A percentile compares a stretch with the other conserved stretches of the same genome.
Evolutionary conservation across 805 yeast species (phyloP).

Genomic region (Yamadazyma tumulicola): DNA sequence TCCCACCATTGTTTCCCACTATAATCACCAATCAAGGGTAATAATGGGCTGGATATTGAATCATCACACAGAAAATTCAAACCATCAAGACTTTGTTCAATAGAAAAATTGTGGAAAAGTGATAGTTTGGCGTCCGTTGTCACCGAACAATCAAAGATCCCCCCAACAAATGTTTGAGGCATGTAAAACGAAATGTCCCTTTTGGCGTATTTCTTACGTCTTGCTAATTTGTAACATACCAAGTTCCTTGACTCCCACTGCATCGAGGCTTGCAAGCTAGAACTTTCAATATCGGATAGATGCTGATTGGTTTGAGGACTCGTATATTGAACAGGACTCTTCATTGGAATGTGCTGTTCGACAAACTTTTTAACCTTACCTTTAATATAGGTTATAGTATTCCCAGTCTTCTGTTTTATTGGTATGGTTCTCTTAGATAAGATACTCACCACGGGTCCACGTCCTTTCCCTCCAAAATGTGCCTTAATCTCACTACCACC

Average conservation of each 20-base stretch:
- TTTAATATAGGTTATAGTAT: constrained; percentile 7
- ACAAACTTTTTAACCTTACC: constrained; percentile 17
- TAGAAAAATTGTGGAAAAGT: constrained; percentile 15
- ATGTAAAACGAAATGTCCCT: constrained; percentile 44
- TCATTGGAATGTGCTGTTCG: constrained; percentile 15
- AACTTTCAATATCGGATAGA: constrained; percentile 14
- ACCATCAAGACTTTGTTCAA: constrained; percentile 11
- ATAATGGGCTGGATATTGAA: constrained; percentile 39
- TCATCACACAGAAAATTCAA: constrained; percentile 33
- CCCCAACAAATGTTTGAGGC: constrained; percentile 64
- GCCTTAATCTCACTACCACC: too few relatives aligned
- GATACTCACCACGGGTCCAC: constrained; percentile 4
- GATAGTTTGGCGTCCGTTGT: constrained; percentile 21
- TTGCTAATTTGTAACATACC: constrained; percentile 53
- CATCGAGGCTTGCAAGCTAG: constrained; percentile 18
- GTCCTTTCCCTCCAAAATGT: constrained; percentile 3
- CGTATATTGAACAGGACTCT: constrained; percentile 18
- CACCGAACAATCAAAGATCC: constrained; percentile 50
- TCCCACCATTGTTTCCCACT: constrained; percentile 46
- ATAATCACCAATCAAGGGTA: constrained; percentile 60
- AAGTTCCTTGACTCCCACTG: constrained; percentile 24
- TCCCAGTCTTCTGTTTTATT: constrained; percentile 1
- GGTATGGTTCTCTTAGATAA: neutral
- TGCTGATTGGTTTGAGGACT: constrained; percentile 17
- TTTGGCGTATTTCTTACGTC: constrained; percentile 51